phyloP scores from a whole-genome alignment of 1,139 yeast species.

The Zygosaccharomyces pseudobailii region DNA sequence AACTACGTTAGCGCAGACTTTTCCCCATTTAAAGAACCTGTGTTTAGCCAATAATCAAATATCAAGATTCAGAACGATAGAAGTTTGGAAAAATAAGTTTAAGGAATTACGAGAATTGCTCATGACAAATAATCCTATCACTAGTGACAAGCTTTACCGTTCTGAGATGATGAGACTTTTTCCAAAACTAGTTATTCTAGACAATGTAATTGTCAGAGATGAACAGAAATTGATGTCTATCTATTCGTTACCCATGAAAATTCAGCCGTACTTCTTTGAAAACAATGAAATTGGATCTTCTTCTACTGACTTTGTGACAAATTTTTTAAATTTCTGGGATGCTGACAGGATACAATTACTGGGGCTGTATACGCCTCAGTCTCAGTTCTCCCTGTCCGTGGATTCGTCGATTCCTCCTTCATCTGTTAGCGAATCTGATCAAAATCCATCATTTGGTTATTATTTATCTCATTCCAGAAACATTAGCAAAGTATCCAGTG shows the following conservation, averaged over 20 bases:
- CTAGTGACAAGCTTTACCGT: constrained; percentile 47
- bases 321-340: constrained; percentile 80
- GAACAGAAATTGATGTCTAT: constrained; percentile 53
- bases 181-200: constrained; percentile 73
- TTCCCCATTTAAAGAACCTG: constrained; percentile 70
- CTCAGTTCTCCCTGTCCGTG: constrained; percentile 73
- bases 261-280: constrained; percentile 68
- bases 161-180: constrained; percentile 64
- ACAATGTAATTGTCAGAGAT: constrained; percentile 74
- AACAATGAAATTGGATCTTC: constrained; percentile 65
- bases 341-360: constrained; percentile 63
- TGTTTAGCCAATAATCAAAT: constrained; percentile 76
- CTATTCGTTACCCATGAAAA: constrained; percentile 47
- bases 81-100: constrained; percentile 75
- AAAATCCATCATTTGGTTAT: constrained; percentile 52
- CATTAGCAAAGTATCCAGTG: constrained; percentile 60
- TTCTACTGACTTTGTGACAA: constrained; percentile 70
- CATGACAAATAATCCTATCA: constrained; percentile 69
- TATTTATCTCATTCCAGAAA: constrained; percentile 74
- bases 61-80: constrained; percentile 53
- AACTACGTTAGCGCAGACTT: constrained; percentile 64
- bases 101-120: constrained; percentile 69
- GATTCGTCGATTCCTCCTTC: constrained; percentile 45
- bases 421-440: constrained; percentile 39
- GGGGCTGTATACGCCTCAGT: constrained; percentile 71